Percentiles rank a stretch among this genome's conserved stretches.
Evolutionary conservation across 2,329 filamentous ascomycete genomes (phyloP).

Genomic region (Trichophyton mentagrophytes): DNA sequence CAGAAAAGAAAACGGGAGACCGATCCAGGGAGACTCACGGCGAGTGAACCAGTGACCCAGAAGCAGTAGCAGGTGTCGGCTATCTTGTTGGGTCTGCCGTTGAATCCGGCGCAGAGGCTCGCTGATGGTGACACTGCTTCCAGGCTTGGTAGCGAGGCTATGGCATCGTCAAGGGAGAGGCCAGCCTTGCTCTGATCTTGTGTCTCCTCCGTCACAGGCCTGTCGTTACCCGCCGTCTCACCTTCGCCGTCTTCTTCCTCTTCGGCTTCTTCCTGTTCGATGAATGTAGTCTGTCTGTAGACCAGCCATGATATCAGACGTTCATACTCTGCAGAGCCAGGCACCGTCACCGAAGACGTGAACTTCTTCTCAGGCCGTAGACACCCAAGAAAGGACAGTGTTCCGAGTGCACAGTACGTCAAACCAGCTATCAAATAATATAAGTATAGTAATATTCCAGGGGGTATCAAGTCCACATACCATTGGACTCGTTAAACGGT

Average conservation of each 20-base stretch:
- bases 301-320: constrained; percentile 44
- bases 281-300: constrained; percentile 50
- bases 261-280: constrained; percentile 29
- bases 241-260: constrained; percentile 37
- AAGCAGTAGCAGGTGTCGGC: constrained; percentile 94
- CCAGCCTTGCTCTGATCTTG: not conserved
- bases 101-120: constrained; percentile 53
- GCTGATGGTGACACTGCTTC: not conserved
- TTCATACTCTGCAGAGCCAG: not conserved
- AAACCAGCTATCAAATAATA: constrained; percentile 53
- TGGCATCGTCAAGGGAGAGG: constrained; percentile 15
- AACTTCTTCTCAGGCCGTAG: constrained; percentile 30
- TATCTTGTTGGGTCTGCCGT: constrained; percentile 79
- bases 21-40: constrained; percentile 22
- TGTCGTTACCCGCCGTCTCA: not conserved
- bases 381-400: constrained; percentile 61
- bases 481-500: constrained; percentile 69
- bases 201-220: not conserved
- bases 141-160: constrained; percentile 20
- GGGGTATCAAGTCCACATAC: constrained; percentile 33
- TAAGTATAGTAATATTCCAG: not conserved
- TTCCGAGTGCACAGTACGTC: constrained; percentile 74
- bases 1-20: not conserved
- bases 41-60: constrained; percentile 64
- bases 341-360: constrained; percentile 15